Conservation (phyloP, 345 rosid genomes). For the Eucalyptus dawsonii region DNA sequence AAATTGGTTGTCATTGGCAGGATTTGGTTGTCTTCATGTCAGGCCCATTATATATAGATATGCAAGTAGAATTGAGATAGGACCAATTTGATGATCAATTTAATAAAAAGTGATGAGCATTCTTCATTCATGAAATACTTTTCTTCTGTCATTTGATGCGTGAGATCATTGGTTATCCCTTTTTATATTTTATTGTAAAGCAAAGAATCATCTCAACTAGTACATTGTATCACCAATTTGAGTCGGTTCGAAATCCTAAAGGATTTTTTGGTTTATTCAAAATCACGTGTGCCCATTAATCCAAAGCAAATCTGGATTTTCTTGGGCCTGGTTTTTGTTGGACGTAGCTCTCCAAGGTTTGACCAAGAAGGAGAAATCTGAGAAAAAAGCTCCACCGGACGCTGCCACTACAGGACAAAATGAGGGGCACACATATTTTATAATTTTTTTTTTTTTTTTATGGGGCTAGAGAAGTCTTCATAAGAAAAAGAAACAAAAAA, state of each 20-base stretch:
- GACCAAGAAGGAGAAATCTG: neutral
- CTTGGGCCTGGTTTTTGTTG: neutral
- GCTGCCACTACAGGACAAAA: neutral
- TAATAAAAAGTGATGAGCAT: fast-evolving
- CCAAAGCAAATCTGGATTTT: neutral
- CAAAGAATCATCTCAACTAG: fast-evolving
- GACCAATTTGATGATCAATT: neutral
- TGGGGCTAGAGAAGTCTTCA: neutral
- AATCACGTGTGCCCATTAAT: neutral
- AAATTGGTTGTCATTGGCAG: neutral
- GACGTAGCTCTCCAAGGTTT: neutral
- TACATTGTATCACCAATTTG: neutral
- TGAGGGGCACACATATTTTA: neutral
- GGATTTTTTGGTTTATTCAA: neutral
- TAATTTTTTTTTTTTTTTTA: neutral
- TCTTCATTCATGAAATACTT: neutral
- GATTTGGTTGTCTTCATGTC: too few relatives aligned
- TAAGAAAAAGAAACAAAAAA: neutral
- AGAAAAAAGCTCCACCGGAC: neutral
- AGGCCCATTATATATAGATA: neutral
- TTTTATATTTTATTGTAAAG: neutral
- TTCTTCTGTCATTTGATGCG: neutral
- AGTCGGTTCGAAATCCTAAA: fast-evolving
- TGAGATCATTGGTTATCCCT: fast-evolving
- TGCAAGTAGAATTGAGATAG: neutral